phyloP scores from a whole-genome alignment of 2,329 filamentous ascomycete species.

The Colletotrichum neosansevieriae region DNA sequence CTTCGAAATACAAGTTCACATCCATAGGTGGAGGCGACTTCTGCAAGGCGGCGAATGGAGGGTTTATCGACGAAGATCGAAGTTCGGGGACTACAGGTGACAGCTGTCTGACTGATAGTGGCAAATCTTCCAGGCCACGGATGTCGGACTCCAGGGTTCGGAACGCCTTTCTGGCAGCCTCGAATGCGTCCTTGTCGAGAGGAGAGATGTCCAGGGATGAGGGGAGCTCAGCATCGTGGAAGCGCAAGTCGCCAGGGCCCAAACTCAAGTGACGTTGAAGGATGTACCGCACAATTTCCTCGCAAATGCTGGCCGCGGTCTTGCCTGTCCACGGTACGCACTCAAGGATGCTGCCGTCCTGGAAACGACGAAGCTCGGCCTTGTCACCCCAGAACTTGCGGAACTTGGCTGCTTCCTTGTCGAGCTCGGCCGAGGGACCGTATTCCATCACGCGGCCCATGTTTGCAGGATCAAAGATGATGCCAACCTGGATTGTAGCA shows the following conservation, averaged over 20 bases:
- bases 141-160: conserved; percentile 81
- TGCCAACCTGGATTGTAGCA: conserved; percentile 68
- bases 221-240: conserved; percentile 65
- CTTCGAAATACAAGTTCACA: conserved; percentile 90
- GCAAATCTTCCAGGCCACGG: conserved; percentile 82
- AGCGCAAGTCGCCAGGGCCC: conserved; percentile 63
- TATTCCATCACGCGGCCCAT: conserved; percentile 85
- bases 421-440: conserved; percentile 87
- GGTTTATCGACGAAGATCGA: conserved; percentile 76
- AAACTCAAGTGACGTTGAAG: conserved; percentile 77
- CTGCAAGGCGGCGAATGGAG: conserved; percentile 61
- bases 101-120: conserved; percentile 86
- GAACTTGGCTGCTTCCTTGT: conserved; percentile 84
- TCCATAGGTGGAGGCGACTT: conserved; percentile 72
- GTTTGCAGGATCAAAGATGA: conserved; percentile 80
- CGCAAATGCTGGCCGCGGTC: conserved; percentile 73
- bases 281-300: conserved; percentile 83
- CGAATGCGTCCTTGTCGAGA: conserved; percentile 71
- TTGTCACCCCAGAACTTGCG: conserved; percentile 96
- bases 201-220: conserved; percentile 59
- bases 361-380: conserved; percentile 92
- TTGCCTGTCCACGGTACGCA: conserved; percentile 86
- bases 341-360: conserved; percentile 93
- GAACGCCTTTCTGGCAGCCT: conserved; percentile 77
- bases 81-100: conserved; percentile 78